Percentiles rank a stretch among this genome's conserved stretches.
Evolutionary conservation across 768 basidiomycete genomes (phyloP).

Genomic region (Mrakia frigida): DNA sequence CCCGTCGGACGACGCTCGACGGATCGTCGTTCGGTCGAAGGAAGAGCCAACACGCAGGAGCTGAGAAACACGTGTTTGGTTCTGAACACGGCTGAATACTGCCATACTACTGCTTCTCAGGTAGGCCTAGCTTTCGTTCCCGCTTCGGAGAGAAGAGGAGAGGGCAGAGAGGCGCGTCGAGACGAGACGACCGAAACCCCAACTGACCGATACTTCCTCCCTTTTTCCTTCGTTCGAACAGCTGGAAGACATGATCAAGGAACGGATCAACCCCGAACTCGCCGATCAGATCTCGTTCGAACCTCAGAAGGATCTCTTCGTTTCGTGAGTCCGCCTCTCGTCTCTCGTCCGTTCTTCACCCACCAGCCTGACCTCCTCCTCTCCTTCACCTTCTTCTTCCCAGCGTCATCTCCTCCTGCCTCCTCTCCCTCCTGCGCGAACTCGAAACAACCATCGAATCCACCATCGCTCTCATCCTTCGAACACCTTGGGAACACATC

Average conservation of each 20-base stretch:
- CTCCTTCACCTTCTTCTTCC: background rate
- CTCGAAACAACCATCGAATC: conserved; percentile 79
- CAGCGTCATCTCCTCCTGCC: conserved; percentile 79
- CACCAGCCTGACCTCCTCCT: background rate
- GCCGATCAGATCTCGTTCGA: conserved; percentile 77
- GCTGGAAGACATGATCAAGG: conserved; percentile 87
- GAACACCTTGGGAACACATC: conserved; percentile 64
- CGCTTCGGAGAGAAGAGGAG: too few species aligned
- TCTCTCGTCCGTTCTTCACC: too few species aligned
- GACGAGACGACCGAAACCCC: too few species aligned
- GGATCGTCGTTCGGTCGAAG: conserved; percentile 68
- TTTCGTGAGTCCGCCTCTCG: conserved; percentile 57
- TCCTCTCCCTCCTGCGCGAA: conserved; percentile 72
- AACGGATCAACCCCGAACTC: conserved; percentile 69
- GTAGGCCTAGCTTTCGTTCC: conserved; percentile 46
- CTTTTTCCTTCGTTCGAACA: conserved; percentile 41
- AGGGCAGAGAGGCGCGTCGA: too few species aligned
- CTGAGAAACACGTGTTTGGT: conserved; percentile 78
- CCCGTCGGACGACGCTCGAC: conserved; percentile 31
- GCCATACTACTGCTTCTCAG: conserved; percentile 83
- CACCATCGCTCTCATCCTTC: conserved; percentile 67
- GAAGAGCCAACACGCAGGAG: conserved; percentile 67
- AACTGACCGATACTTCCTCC: too few species aligned
- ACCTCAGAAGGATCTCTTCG: conserved; percentile 78
- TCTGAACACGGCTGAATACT: conserved; percentile 97